Evolutionary conservation across 2,329 filamentous ascomycete species (phyloP).

Genomic region (Hypocreales sp.): DNA sequence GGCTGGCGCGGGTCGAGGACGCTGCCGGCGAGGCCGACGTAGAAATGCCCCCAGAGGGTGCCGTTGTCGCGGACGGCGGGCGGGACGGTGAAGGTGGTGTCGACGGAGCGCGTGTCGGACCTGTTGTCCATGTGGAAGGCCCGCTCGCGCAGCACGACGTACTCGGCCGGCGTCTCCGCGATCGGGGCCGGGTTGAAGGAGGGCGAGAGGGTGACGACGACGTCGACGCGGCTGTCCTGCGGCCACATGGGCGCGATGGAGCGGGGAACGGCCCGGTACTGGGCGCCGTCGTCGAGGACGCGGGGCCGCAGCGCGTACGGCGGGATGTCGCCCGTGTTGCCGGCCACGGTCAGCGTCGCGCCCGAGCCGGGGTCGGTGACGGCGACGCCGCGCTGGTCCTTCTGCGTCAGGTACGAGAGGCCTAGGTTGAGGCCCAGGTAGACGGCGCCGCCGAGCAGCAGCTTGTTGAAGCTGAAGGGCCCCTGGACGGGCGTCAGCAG

Average conservation of each 20-base stretch:
- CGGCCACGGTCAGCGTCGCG: slow-evolving; percentile 34
- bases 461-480: slow-evolving; percentile 23
- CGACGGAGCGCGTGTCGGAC: slow-evolving; percentile 61
- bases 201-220: slow-evolving; percentile 71
- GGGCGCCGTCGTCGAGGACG: slow-evolving; percentile 41
- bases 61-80: slow-evolving; percentile 75
- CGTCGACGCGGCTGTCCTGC: slow-evolving; percentile 60
- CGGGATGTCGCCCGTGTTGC: slow-evolving; percentile 42
- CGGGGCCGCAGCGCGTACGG: slow-evolving; percentile 50
- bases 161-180: slow-evolving; percentile 46
- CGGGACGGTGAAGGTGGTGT: slow-evolving; percentile 66
- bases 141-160: slow-evolving; percentile 65
- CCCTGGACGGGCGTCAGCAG: too few species aligned
- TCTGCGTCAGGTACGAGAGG: slow-evolving; percentile 36
- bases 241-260: slow-evolving; percentile 81
- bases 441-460: slow-evolving; percentile 35
- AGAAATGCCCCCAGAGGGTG: slow-evolving; percentile 91
- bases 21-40: slow-evolving; percentile 61
- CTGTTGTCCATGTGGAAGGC: slow-evolving; percentile 66
- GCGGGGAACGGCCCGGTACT: slow-evolving; percentile 50
- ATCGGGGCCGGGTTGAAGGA: slow-evolving; percentile 55
- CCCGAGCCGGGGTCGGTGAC: slow-evolving; percentile 33
- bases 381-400: slow-evolving; percentile 29
- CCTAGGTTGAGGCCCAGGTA: slow-evolving; percentile 45
- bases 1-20: slow-evolving; percentile 59